Conservation (phyloP, 441 rosid genomes). For the Syzygium malaccense region DNA sequence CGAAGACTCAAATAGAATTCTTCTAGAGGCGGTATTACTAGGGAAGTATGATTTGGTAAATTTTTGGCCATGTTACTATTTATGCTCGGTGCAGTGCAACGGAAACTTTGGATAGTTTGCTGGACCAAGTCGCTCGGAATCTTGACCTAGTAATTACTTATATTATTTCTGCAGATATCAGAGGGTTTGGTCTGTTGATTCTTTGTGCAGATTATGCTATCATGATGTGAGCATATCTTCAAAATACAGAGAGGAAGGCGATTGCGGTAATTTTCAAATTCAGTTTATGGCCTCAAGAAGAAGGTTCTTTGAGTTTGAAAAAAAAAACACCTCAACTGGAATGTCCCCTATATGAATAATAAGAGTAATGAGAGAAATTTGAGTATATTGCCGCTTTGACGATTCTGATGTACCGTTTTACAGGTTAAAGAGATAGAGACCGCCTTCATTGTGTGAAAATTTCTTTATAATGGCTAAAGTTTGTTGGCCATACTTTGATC, state of each 20-base stretch:
- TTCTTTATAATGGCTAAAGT: conserved; percentile 45
- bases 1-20: background rate
- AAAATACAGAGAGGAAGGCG: background rate
- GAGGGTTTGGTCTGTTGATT: background rate
- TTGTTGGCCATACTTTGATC: conserved; percentile 94
- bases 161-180: background rate
- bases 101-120: background rate
- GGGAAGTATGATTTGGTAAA: background rate
- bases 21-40: background rate
- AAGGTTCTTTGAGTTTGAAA: background rate
- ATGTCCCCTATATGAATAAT: background rate
- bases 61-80: background rate
- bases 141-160: background rate
- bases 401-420: background rate
- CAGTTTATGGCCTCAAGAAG: background rate
- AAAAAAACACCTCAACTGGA: background rate
- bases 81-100: background rate
- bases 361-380: background rate
- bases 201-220: background rate
- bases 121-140: background rate
- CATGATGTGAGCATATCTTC: background rate
- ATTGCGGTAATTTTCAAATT: background rate
- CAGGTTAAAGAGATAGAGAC: background rate
- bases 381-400: background rate
- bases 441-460: background rate